These are phyloP conservation scores for Ophiostoma novo-ulmi DNA, from an alignment of 2,329 filamentous ascomycete genomes.

Conservation along the genomic window DNA sequence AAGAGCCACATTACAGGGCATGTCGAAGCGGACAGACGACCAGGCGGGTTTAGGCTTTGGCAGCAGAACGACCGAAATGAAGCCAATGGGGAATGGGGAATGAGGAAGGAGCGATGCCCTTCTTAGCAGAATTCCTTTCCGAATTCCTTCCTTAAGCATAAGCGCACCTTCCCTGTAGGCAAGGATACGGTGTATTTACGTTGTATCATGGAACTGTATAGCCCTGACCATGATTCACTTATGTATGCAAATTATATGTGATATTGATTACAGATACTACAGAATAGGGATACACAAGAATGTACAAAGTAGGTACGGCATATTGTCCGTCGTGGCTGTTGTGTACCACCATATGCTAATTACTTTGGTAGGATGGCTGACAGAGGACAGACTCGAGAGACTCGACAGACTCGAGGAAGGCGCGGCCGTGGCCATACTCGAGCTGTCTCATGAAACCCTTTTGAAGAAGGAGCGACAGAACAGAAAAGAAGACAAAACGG, in stretches of 20 bases:
- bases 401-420: conserved; percentile 12
- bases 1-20: not conserved
- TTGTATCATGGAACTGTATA: not conserved
- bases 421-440: conserved; percentile 9
- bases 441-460: not conserved
- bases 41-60: not conserved
- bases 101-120: not conserved
- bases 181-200: not conserved
- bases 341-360: not conserved
- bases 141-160: not conserved
- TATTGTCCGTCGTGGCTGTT: conserved; percentile 14
- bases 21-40: not conserved
- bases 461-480: conserved; percentile 2
- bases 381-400: not conserved
- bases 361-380: not conserved
- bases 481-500: not conserved
- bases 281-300: not conserved
- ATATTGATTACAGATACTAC: not conserved
- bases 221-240: not conserved
- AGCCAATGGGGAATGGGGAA: too few species aligned
- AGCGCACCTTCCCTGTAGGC: not conserved
- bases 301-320: conserved; percentile 2
- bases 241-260: not conserved
- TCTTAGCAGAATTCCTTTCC: not conserved
- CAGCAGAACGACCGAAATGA: not conserved